Base-by-base conservation (phyloP, 2,329 filamentous ascomycete species). In the Colletotrichum sp. region DNA sequence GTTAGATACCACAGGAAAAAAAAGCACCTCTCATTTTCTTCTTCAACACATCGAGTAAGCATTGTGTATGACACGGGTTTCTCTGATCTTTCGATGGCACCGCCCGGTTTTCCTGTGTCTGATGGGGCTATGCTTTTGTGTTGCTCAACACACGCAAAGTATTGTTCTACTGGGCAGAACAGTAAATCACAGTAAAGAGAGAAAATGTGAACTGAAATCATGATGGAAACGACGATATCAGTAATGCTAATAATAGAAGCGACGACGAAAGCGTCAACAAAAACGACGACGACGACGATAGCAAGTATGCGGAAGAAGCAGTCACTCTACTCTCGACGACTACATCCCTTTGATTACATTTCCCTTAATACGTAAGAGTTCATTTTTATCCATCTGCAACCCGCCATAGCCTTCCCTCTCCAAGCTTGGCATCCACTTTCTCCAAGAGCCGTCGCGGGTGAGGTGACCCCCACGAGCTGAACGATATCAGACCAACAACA, bases 1-100 rank as follows among this genome's bases (percentile, higher is more conserved):
- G 32, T 36, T 24, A 32, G 60, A 62, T 62, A 62, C 60, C 60
- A 38, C 21, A 15, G 8, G 8, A 38, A 9, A 62, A 9, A 62
- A 62, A 62, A 62, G 32, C 32, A 36, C 60, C n/a, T 36, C 32
- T 62, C 60, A 62, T 10, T 32, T 6, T 62, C 21, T 7, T 58
- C 2, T 28, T 6, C 24, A 30, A 8, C 13, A 15, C 24, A 4
- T 0, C 1, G 6, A 24, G 26, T 0, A 56, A 15, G 8, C 21
- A 16, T 24, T 56, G 1, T 12, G 38, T 43, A 0, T 10, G 38
- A n/a, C 38, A n/a, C 5, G 5, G 3, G 16, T 9, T 5, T 18
- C 18, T n/a, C 16, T n/a, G n/a, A n/a, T 18, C 5, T 8, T 8
- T 36, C 7, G 1, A 16, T 16, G 34, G 15, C 13, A 16, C 15